phyloP scores from a whole-genome alignment of 805 yeast species.

The Kuraishia capsulata region DNA sequence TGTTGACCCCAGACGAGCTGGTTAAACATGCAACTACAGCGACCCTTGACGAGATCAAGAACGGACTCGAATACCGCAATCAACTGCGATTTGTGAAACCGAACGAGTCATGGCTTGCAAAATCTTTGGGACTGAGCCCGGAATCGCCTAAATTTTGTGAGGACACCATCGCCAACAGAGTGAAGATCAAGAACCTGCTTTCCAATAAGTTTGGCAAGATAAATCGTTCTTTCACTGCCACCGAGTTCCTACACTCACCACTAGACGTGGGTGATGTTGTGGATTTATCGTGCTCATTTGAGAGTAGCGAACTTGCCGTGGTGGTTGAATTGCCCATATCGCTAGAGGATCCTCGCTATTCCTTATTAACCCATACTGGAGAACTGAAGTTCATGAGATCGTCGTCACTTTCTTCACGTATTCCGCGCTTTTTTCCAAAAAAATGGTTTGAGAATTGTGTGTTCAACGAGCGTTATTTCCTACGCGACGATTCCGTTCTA shows the following conservation, averaged over 20 bases:
- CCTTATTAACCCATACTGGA: constrained; percentile 50
- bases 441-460: constrained; percentile 22
- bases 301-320: constrained; percentile 39
- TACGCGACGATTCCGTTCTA: neutral
- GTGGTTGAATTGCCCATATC: constrained; percentile 44
- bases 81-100: neutral
- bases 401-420: constrained; percentile 34
- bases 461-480: constrained; percentile 14
- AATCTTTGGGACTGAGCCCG: neutral
- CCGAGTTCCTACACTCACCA: neutral
- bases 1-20: neutral
- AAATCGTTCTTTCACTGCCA: neutral
- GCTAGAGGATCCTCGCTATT: constrained; percentile 43
- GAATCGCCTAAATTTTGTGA: neutral
- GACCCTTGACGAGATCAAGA: neutral
- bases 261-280: constrained; percentile 57
- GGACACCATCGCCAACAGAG: neutral
- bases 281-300: constrained; percentile 31
- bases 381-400: constrained; percentile 40
- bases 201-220: neutral
- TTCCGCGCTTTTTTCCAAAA: constrained; percentile 43
- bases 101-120: neutral
- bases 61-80: neutral
- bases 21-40: neutral
- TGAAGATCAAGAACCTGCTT: neutral